Base-by-base conservation (phyloP, 306 rosid genomes). In the Vigna reflexopilosa region DNA sequence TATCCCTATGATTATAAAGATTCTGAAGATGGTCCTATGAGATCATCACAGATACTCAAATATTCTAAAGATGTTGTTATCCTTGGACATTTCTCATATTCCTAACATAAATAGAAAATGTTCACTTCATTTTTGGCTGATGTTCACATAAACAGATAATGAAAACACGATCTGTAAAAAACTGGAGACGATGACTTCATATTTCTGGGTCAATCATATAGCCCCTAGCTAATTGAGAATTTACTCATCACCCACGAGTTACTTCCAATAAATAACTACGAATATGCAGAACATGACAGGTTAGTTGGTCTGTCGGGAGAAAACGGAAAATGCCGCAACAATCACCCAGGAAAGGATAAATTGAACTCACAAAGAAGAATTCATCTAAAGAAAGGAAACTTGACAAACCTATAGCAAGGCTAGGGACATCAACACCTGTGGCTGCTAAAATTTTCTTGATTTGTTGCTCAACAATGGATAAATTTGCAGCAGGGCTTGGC, bases 401-500 rank as follows among this genome's bases (percentile, higher is more conserved):
- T n/a, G 32, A 65, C 86, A 49, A 67, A 83, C 99, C 99, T 91
- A 91, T 76, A 75, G 90, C 89, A 61, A 95, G 93, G 88, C 99
- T 95, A 55, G 98, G 99, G 84, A 93, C 86, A 82, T 88, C 89
- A 80, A 95, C 99, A 36, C 99, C 99, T 7, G 99, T 95, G 59
- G 98, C 90, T 26, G 98, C 99, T 66, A 95, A 79, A 79, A 93
- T 91, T 85, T 90, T 90, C 82, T 88, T 93, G 73, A 95, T 91
- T 82, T 95, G 98, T 81, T 91, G 97, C 84, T 95, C 99, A 10
- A 93, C 98, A 72, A 85, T 79, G 30, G 89, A 83, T 72, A 95
- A 85, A 87, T 93, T 95, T 71, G 94, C 98, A 47, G 98, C 98
- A 54, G 98, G 99, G 80, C 98, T 95, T 3, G 99, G 99, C 99